Evolutionary conservation across 73 alveolate genomes (phyloP), one percentile per base, ranked within the genome.

Genomic region (Paramecium caudatum): DNA sequence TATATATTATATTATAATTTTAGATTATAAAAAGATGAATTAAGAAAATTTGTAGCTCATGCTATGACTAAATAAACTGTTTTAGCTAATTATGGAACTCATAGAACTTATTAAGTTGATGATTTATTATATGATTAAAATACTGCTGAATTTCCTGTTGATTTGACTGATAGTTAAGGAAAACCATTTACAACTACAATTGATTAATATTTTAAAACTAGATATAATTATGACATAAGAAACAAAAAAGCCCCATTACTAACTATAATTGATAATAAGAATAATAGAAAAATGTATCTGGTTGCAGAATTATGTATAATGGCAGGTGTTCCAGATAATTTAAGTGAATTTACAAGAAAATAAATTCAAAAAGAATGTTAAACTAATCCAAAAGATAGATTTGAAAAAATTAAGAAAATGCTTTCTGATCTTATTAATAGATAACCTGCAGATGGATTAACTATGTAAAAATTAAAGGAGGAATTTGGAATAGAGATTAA

Each of bases 221-320:
- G 86, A 69, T 69, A 69, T 33, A 16, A 69, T 34, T 69, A 69
- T 69, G 86, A 69, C 8, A 69, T 69, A 5, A 33, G 27, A 37
- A 69, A 69, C 25, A 69, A 69, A 37, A 69, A 16, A 69, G 86
- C 86, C 15, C 86, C 86, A 16, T 39, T 69, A 39, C 17, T 69
- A 0, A 19, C 15, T 8, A 21, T 21, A 34, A 39, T 34, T 16
- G 86, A 69, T 36, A 1, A n/a, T 13, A 69, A 37, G 37, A 69
- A 17, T 9, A 69, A 69, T 16, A 69, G 45, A 69, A 69, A 69
- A 13, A 10, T 69, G 4, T 34, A 21, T 69, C 25, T 69, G 17
- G 86, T 69, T 3, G 48, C 86, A 15, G 86, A 69, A 69, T 69
- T 69, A 37, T 69, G 86, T 69, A 69, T 69, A 0, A 69, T 69